Conservation (phyloP, 805 yeast species). For the Myxozyma udenii region DNA sequence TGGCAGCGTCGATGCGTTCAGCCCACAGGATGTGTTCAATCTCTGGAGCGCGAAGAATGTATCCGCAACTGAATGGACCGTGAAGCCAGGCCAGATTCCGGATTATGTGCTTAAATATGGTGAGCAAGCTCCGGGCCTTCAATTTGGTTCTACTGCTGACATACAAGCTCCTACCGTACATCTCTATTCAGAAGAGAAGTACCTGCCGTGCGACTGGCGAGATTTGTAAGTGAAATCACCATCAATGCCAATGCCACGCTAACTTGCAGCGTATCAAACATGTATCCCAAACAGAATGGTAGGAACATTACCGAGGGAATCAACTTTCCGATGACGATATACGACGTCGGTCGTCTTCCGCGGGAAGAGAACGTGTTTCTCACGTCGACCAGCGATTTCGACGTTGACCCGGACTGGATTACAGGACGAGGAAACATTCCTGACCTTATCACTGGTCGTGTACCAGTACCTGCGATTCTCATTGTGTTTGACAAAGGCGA, state of each 20-base stretch:
- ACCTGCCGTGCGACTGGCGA: slow-evolving; percentile 76
- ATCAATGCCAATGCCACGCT: slow-evolving; percentile 49
- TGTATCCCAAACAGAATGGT: slow-evolving; percentile 33
- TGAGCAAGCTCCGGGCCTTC: no score
- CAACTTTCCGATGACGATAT: slow-evolving; percentile 31
- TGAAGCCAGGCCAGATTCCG: slow-evolving; percentile 31
- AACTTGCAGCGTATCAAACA: slow-evolving; percentile 34
- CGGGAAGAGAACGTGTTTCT: slow-evolving; percentile 48
- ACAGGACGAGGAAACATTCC: slow-evolving; percentile 72
- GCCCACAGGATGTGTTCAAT: no score
- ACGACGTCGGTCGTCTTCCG: slow-evolving; percentile 38
- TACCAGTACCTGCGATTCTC: slow-evolving; percentile 74
- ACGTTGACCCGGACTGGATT: slow-evolving; percentile 74
- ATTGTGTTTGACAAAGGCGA: slow-evolving; percentile 89
- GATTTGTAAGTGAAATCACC: slow-evolving; percentile 61
- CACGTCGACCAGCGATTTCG: slow-evolving; percentile 69
- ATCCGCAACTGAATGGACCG: slow-evolving; percentile 24
- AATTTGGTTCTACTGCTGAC: no score
- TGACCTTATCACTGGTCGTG: slow-evolving; percentile 64
- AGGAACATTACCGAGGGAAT: slow-evolving; percentile 34
- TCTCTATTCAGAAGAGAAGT: slow-evolving; percentile 82
- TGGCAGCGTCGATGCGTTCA: no score
- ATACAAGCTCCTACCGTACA: slow-evolving; percentile 68
- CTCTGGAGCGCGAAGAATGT: neutral
- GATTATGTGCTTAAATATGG: slow-evolving; percentile 30